Evolutionary conservation across 73 alveolate genomes (phyloP).

Genomic region (Paramecium sonneborni): DNA sequence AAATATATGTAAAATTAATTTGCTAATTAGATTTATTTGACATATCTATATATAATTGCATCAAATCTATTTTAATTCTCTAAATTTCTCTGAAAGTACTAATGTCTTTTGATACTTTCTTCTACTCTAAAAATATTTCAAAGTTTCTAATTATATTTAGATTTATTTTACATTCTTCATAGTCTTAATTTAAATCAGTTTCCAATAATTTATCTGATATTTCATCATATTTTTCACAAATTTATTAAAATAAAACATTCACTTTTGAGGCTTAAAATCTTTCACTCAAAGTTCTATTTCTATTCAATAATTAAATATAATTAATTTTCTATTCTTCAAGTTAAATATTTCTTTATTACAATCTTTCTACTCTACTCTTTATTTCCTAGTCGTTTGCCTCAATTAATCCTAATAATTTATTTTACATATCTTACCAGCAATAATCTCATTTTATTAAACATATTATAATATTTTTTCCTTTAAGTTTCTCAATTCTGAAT

Average conservation of each 20-base stretch:
- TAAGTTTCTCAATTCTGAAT: background rate
- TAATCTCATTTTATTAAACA: background rate
- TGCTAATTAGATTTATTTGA: slow-evolving; percentile 32
- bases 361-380: background rate
- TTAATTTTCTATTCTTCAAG: background rate
- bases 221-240: background rate
- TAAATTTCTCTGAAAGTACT: background rate
- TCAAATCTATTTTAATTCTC: background rate
- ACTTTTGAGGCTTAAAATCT: background rate
- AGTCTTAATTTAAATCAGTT: background rate
- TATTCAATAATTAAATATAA: background rate
- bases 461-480: background rate
- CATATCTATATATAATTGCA: background rate
- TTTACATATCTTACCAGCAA: background rate
- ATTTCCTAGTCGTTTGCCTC: background rate
- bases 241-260: background rate
- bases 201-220: background rate
- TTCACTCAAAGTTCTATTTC: background rate
- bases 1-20: slow-evolving; percentile 67
- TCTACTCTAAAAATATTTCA: background rate
- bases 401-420: background rate
- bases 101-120: background rate
- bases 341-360: background rate
- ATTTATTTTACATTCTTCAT: background rate
- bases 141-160: background rate